Evolutionary conservation across 495 filamentous ascomycete genomes (phyloP).

Genomic region (Neurospora cerealis): DNA sequence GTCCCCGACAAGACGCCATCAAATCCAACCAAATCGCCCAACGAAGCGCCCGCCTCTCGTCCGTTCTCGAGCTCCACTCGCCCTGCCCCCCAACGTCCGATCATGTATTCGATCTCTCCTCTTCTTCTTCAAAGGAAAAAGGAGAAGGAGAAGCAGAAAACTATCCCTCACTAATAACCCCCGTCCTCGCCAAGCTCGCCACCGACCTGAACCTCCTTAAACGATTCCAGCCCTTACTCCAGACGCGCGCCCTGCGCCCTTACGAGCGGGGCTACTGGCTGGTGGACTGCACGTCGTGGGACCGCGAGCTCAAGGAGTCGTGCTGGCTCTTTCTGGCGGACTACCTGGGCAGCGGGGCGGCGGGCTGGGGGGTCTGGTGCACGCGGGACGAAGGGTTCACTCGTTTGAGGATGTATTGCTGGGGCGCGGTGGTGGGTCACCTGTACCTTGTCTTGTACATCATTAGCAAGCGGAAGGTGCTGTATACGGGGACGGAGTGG

Average conservation of each 20-base stretch:
- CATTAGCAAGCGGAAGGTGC: constrained; percentile 47
- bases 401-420: constrained; percentile 50
- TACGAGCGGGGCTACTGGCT: constrained; percentile 65
- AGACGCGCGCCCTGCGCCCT: constrained; percentile 39
- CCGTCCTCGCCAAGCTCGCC: constrained; percentile 42
- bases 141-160: background rate
- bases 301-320: constrained; percentile 23
- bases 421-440: constrained; percentile 52
- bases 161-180: constrained; percentile 34
- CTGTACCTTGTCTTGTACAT: constrained; percentile 57
- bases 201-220: constrained; percentile 37
- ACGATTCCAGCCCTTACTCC: constrained; percentile 42
- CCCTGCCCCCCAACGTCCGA: constrained; percentile 22
- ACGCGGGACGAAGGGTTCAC: constrained; percentile 24
- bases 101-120: constrained; percentile 5
- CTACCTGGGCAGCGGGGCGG: constrained; percentile 46
- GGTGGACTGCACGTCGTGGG: constrained; percentile 41
- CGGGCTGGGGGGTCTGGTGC: constrained; percentile 59
- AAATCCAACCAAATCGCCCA: background rate
- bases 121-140: constrained; percentile 1
- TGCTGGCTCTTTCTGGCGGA: constrained; percentile 54
- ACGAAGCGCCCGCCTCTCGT: background rate
- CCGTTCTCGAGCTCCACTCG: constrained; percentile 24
- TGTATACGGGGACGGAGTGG: constrained; percentile 47
- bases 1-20: constrained; percentile 11